Conservation (phyloP, 225 moss, liverwort and hornwort species). For the Polytrichum commune region DNA sequence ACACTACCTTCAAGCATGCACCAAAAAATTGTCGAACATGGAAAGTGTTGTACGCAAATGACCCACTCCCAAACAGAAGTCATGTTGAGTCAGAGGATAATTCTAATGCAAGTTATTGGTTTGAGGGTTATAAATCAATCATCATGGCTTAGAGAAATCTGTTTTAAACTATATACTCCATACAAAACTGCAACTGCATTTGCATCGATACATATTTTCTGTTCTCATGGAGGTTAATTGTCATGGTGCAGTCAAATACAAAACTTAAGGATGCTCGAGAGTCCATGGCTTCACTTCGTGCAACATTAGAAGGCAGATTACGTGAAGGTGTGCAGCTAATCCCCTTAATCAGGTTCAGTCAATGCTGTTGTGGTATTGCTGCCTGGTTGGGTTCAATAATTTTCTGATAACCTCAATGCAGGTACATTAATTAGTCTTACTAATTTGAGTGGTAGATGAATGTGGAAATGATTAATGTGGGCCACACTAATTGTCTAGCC, state of each 20-base stretch:
- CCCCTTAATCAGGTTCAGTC: neutral
- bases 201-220: neutral
- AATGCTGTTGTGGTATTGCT: conserved; percentile 5
- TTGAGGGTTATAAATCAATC: neutral
- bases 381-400: neutral
- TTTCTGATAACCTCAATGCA: neutral
- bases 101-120: neutral
- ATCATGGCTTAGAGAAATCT: neutral
- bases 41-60: too few relatives aligned
- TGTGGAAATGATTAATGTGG: too few relatives aligned
- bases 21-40: too few relatives aligned
- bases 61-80: too few relatives aligned
- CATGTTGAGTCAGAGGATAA: neutral
- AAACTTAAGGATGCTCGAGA: conserved; percentile 34
- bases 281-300: conserved; percentile 25
- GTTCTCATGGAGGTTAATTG: neutral
- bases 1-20: too few relatives aligned
- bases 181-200: neutral
- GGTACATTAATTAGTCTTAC: too few relatives aligned
- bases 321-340: conserved; percentile 32
- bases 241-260: conserved; percentile 32
- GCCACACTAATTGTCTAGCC: too few relatives aligned
- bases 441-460: too few relatives aligned
- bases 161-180: neutral
- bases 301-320: conserved; percentile 37